Conservation (phyloP, 768 basidiomycete genomes). For the Botryobasidium botryosum region DNA sequence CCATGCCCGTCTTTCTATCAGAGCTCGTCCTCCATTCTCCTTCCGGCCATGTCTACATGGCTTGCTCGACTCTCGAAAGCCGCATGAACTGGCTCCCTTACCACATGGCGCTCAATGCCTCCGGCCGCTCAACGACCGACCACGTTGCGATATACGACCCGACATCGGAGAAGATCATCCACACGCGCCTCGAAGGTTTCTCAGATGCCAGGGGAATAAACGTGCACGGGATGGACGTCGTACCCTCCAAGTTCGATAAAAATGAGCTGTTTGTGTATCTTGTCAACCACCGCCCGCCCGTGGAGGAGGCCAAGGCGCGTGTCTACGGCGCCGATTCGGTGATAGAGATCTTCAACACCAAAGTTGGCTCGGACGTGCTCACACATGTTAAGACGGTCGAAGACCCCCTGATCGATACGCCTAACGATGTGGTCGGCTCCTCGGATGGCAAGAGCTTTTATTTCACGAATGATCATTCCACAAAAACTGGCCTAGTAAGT, state of each 20-base stretch:
- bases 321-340: not conserved
- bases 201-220: not conserved
- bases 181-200: not conserved
- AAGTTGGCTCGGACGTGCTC: not conserved
- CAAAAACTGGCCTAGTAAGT: not conserved
- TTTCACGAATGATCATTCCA: slow-evolving; percentile 2
- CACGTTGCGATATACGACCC: not conserved
- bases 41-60: slow-evolving; percentile 1
- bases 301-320: too few species aligned
- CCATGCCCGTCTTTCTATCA: too few species aligned
- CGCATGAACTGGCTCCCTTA: slow-evolving; percentile 1
- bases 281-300: slow-evolving; percentile 1
- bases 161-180: not conserved
- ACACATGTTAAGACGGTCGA: not conserved
- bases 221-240: slow-evolving; percentile 5
- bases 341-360: slow-evolving; percentile 1
- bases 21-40: not conserved
- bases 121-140: not conserved
- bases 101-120: not conserved
- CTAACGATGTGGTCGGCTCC: not conserved
- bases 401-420: slow-evolving; percentile 1
- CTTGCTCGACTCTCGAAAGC: not conserved
- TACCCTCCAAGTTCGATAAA: not conserved
- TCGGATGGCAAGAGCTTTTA: not conserved
- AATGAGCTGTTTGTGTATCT: not conserved